phyloP scores from a whole-genome alignment of 768 basidiomycete species.

The Trametes punicea region DNA sequence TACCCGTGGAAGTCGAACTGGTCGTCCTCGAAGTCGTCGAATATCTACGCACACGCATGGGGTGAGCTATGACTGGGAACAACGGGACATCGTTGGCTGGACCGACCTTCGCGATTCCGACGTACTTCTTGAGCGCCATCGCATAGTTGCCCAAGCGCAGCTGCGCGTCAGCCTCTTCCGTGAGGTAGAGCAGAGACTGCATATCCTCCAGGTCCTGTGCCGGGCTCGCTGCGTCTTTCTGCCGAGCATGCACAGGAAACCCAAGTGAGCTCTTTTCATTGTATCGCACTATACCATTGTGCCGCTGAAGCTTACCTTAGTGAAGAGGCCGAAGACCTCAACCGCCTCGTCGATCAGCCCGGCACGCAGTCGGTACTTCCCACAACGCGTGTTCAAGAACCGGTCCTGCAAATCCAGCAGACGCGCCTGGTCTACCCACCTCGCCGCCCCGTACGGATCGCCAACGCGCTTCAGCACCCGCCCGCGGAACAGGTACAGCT shows the following conservation, averaged over 20 bases:
- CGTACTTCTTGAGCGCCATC: constrained; percentile 83
- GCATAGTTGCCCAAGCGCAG: constrained; percentile 60
- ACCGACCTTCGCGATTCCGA: constrained; percentile 67
- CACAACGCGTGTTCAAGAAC: constrained; percentile 91
- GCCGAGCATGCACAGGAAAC: neutral
- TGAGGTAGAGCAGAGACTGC: constrained; percentile 87
- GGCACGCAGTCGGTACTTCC: constrained; percentile 84
- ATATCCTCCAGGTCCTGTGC: constrained; percentile 87
- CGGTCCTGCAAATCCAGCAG: constrained; percentile 90
- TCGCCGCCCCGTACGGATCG: constrained; percentile 72
- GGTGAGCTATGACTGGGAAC: neutral
- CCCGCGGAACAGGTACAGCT: constrained; percentile 78
- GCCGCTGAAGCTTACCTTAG: constrained; percentile 63
- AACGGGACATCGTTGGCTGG: neutral
- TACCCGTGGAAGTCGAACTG: constrained; percentile 99
- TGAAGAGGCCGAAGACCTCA: constrained; percentile 79
- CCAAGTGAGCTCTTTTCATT: neutral
- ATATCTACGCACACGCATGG: constrained; percentile 41
- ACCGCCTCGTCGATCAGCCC: constrained; percentile 77
- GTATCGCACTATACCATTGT: too few relatives aligned
- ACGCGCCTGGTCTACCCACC: constrained; percentile 76
- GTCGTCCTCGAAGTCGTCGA: constrained; percentile 87
- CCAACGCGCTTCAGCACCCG: constrained; percentile 85
- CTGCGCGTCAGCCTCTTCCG: constrained; percentile 77
- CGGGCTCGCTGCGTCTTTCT: constrained; percentile 84